Evolutionary conservation across 169 alveolate species (phyloP).

Genomic region (Eimeria maxima): DNA sequence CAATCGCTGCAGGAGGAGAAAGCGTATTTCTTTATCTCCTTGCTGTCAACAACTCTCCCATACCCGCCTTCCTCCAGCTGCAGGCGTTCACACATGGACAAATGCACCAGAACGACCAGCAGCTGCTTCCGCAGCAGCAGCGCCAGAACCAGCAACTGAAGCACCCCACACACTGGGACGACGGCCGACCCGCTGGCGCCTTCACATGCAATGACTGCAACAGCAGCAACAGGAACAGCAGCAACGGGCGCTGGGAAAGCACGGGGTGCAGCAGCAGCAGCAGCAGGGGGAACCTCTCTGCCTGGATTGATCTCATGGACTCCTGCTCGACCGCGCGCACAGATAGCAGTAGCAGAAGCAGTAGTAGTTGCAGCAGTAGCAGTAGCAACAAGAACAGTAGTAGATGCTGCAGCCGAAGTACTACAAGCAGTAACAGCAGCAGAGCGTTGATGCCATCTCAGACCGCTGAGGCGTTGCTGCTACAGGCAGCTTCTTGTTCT

Average conservation of each 20-base stretch:
- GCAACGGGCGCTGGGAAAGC: background rate
- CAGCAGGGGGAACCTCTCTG: background rate
- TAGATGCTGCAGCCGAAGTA: background rate
- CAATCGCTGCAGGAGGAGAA: slow-evolving; percentile 25
- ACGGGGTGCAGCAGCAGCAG: slow-evolving; percentile 11
- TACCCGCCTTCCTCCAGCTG: background rate
- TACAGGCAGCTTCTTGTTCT: slow-evolving; percentile 32
- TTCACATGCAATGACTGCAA: slow-evolving; percentile 41
- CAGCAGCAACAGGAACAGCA: background rate
- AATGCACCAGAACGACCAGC: slow-evolving; percentile 5
- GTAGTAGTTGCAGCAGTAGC: background rate
- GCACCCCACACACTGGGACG: slow-evolving; percentile 51
- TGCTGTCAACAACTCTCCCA: slow-evolving; percentile 32
- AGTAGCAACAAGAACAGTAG: background rate
- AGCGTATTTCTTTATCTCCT: slow-evolving; percentile 23
- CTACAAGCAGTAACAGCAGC: background rate
- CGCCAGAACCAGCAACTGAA: background rate
- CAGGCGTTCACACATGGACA: background rate
- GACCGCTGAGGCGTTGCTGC: slow-evolving; percentile 39
- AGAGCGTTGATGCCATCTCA: background rate
- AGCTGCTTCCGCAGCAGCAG: background rate
- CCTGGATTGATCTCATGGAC: background rate
- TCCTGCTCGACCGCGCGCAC: slow-evolving; percentile 14
- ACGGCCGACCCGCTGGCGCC: slow-evolving; percentile 53
- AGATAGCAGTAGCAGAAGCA: background rate